These are phyloP conservation scores for Olyra latifolia DNA, from an alignment of 176 grass and related monocot species.

Conservation along the genomic window DNA sequence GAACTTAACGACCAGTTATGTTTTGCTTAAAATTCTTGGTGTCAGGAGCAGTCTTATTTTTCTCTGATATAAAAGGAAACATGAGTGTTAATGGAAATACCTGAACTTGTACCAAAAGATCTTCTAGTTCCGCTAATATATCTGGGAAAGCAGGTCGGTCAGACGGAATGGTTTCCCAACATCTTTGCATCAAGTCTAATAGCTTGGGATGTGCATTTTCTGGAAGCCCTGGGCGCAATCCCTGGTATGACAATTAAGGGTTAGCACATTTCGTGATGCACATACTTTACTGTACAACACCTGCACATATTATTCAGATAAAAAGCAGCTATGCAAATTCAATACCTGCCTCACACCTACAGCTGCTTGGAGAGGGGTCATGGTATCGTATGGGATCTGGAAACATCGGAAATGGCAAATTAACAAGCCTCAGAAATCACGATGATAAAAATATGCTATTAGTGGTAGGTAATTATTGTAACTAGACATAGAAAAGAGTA, in stretches of 20 bases:
- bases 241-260: slow-evolving; percentile 48
- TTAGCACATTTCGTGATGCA: not conserved
- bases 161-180: slow-evolving; percentile 73
- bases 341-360: slow-evolving; percentile 86
- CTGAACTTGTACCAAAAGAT: slow-evolving; percentile 73
- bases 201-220: slow-evolving; percentile 72
- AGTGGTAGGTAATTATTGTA: not conserved
- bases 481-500: not conserved
- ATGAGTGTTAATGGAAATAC: slow-evolving; percentile 35
- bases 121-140: slow-evolving; percentile 73
- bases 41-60: not conserved
- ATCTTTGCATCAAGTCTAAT: slow-evolving; percentile 74
- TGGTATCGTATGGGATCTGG: slow-evolving; percentile 89
- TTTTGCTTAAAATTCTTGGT: not conserved
- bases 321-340: not conserved
- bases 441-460: not conserved
- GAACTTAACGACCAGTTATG: not conserved
- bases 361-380: slow-evolving; percentile 98
- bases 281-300: not conserved
- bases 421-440: slow-evolving; percentile 6
- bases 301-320: not conserved
- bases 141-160: slow-evolving; percentile 73
- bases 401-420: slow-evolving; percentile 25
- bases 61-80: not conserved
- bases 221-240: slow-evolving; percentile 70